Evolutionary conservation across 345 rosid species (phyloP).

Genomic region (Eucalyptus coolabah): DNA sequence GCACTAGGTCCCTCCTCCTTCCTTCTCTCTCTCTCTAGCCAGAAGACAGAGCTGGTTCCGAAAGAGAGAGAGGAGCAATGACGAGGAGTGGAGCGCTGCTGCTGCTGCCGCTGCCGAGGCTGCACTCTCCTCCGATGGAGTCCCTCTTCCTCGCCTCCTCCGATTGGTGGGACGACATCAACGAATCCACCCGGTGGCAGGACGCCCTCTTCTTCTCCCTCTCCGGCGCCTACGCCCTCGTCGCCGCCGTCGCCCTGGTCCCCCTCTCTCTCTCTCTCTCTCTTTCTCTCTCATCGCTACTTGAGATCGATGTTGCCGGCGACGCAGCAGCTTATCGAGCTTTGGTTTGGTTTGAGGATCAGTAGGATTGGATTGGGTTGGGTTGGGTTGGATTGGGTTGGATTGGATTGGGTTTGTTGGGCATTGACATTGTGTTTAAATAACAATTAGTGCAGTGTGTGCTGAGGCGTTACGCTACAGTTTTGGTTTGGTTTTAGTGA

Average conservation of each 20-base stretch:
- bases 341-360: neutral
- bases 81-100: neutral
- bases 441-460: neutral
- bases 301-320: neutral
- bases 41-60: neutral
- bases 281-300: neutral
- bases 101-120: neutral
- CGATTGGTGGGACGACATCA: conserved; percentile 37
- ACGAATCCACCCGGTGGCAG: conserved; percentile 30
- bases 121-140: neutral
- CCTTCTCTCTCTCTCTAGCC: neutral
- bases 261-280: neutral
- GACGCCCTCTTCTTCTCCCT: conserved; percentile 35
- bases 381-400: neutral
- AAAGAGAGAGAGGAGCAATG: neutral
- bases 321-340: neutral
- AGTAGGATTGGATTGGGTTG: neutral
- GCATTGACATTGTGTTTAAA: neutral
- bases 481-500: neutral
- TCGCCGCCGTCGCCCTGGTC: conserved; percentile 33
- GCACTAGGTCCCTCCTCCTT: no score
- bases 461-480: neutral
- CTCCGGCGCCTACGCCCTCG: conserved; percentile 28
- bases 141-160: neutral
- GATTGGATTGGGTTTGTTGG: neutral